Evolutionary conservation across 192 early-diverging fungal genomes (phyloP).

Genomic region (Coemansia interrupta): DNA sequence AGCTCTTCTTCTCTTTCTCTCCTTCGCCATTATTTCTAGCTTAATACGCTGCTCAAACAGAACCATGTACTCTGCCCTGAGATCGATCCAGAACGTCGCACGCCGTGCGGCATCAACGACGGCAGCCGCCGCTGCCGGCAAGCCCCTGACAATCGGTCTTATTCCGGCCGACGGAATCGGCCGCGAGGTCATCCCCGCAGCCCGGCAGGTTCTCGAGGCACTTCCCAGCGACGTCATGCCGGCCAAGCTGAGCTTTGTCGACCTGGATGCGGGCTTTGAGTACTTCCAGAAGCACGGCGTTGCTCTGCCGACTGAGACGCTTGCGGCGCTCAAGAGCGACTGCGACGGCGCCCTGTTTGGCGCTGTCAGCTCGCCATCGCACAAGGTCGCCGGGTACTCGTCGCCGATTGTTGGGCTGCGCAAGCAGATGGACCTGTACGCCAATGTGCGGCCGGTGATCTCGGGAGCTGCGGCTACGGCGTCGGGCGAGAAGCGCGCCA

Average conservation of each 20-base stretch:
- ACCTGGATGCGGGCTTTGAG: constrained; percentile 93
- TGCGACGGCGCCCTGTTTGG: constrained; percentile 96
- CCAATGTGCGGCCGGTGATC: constrained; percentile 91
- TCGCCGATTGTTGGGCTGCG: constrained; percentile 96
- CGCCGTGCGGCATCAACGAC: constrained; percentile 23
- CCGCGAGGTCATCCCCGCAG: constrained; percentile 94
- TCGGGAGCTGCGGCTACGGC: constrained; percentile 60
- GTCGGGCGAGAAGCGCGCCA: constrained; percentile 56
- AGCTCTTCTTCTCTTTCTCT: neutral
- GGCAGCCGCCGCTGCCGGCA: constrained; percentile 29
- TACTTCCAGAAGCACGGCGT: constrained; percentile 90
- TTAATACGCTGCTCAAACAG: neutral
- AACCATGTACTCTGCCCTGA: constrained; percentile 39
- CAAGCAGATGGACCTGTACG: constrained; percentile 93
- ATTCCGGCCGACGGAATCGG: constrained; percentile 98
- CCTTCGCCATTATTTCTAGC: neutral
- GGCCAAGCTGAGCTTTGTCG: constrained; percentile 71
- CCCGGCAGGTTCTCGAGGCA: constrained; percentile 81
- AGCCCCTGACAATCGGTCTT: constrained; percentile 78
- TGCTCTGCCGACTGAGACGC: constrained; percentile 85
- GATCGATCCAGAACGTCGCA: constrained; percentile 24
- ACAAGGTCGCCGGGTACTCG: constrained; percentile 96
- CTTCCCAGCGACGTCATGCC: constrained; percentile 53
- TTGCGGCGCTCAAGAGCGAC: constrained; percentile 71
- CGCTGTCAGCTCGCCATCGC: constrained; percentile 95